Evolutionary conservation across 768 basidiomycete genomes (phyloP), one percentile per base, ranked within the genome.

Genomic region (Trametes punicea): DNA sequence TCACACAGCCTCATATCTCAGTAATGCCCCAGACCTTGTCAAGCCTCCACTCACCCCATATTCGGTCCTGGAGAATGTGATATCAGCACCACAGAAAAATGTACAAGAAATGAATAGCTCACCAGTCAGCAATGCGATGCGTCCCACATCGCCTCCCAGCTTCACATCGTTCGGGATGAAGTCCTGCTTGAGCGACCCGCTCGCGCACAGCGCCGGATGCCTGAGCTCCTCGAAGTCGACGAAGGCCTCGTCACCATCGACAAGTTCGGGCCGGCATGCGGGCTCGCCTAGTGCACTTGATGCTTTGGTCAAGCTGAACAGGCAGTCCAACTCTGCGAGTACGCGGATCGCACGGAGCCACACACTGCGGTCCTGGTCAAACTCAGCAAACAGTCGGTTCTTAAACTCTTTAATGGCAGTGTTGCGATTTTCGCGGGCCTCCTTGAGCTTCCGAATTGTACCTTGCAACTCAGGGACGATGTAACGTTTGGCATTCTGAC

Each of bases 131-230:
- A 99, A 71, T 2, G 88, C 85, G 67, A 96, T 85, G 62, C 85
- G 83, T 18, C 89, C 82, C 4, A 79, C 77, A 45, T 81, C 80
- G 1, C 83, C 85, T 15, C 97, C 97, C 42, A 99, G 75, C 65
- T 84, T 85, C 30, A 99, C 82, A 69, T 96, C 80, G 66, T 99
- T 99, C 2, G 96, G 89, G 63, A 99, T 98, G 67, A 99, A 99
- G 59, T 81, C 83, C 26, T 71, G 69, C 61, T 82, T 77, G 59
- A 82, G 64, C 30, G 70, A 77, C 31, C 78, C 75, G 63, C 83
- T 83, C 57, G 90, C 67, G 69, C 83, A 84, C 61, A 95, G 72
- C 9, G 90, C 89, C 0, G 96, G 94, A 70, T 98, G 97, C 62
- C 95, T 80, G 54, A 99, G 75, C 61, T 91, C 85, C 66, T 89